These are phyloP conservation scores for Piloderma croceum DNA, from an alignment of 768 basidiomycete species.

Conservation along the genomic window DNA sequence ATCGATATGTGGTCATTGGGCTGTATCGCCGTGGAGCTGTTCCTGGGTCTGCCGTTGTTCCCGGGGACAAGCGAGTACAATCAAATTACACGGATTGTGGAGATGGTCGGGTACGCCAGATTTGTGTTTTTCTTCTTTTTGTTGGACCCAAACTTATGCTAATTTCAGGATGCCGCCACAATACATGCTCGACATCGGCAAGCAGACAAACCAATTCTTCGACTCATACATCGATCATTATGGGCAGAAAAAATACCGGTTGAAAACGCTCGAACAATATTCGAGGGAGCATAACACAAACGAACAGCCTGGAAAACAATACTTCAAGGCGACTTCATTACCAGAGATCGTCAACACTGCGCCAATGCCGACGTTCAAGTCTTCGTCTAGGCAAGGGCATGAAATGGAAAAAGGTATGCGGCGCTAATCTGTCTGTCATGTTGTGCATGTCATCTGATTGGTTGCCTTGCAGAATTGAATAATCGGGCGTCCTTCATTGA, in stretches of 20 bases:
- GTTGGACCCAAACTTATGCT: slow-evolving; percentile 3
- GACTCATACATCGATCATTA: slow-evolving; percentile 65
- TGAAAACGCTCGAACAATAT: slow-evolving; percentile 94
- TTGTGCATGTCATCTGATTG: slow-evolving; percentile 4
- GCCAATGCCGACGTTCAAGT: slow-evolving; percentile 84
- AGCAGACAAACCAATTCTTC: slow-evolving; percentile 93
- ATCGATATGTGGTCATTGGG: slow-evolving; percentile 99
- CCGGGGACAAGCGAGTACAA: slow-evolving; percentile 99
- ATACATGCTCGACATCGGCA: slow-evolving; percentile 93
- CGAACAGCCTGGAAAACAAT: slow-evolving; percentile 98
- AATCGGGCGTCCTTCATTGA: slow-evolving; percentile 94
- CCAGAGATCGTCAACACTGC: slow-evolving; percentile 96
- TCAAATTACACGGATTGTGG: slow-evolving; percentile 92
- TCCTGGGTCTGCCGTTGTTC: slow-evolving; percentile 92
- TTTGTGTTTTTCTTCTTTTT: slow-evolving; percentile 26
- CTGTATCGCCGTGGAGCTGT: slow-evolving; percentile 97
- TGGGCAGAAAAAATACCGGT: slow-evolving; percentile 67
- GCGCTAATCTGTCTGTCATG: slow-evolving; percentile 2
- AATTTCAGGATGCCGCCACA: slow-evolving; percentile 71
- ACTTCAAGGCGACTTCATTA: slow-evolving; percentile 90
- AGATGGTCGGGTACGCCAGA: slow-evolving; percentile 98
- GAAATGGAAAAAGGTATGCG: slow-evolving; percentile 86
- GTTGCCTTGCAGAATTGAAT: slow-evolving; percentile 67
- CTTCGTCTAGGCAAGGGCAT: slow-evolving; percentile 58
- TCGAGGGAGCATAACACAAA: slow-evolving; percentile 91